Evolutionary conservation across 2,329 filamentous ascomycete species (phyloP), one percentile per base, ranked within the genome.

Genomic region (Hirsutella thompsonii): DNA sequence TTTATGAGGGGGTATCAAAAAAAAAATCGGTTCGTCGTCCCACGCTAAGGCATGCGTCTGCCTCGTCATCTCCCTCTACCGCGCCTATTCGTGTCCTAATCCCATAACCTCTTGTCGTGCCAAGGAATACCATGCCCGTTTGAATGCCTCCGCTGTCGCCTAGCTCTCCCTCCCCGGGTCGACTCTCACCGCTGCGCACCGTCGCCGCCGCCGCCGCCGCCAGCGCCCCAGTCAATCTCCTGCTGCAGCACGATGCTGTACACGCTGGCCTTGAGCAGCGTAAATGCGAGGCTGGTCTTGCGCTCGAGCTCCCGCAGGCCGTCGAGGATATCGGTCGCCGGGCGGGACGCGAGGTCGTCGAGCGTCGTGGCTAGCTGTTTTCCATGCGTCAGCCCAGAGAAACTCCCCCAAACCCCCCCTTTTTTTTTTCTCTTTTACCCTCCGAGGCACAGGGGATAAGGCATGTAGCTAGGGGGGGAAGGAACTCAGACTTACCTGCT

Each of bases 201-300:
- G 20, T 55, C 68, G 56, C 67, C 63, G 49, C 70, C 70, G 38
- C 76, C 83, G 62, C 81, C 84, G 47, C 82, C 80, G n/a, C 67
- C 63, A 49, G 70, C 70, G 38, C 76, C 83, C 62, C 81, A 84
- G 47, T 82, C 80, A 54, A 94, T 87, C 73, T 96, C 86, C 72
- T 96, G 90, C 73, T 98, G 90, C 67, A 98, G 62, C 46, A 98
- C 89, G 67, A 98, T 98, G 58, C 85, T 94, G 67, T 98, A 98
- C 48, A 98, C 92, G 61, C 90, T 96, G 16, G 92, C 90, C 69
- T 98, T 98, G 57, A 98, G 73, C 57, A 96, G 64, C 47, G 92
- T 98, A 62, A 94, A 96, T 19, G 95, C 90, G 41, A 94, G 69
- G 50, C 87, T 88, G 35, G 90, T 95, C 70, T 96, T 95, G 52